A percentile compares a stretch with the other conserved stretches of the same genome.
Conservation (phyloP, 768 basidiomycete species). For the Inosperma sp. region DNA sequence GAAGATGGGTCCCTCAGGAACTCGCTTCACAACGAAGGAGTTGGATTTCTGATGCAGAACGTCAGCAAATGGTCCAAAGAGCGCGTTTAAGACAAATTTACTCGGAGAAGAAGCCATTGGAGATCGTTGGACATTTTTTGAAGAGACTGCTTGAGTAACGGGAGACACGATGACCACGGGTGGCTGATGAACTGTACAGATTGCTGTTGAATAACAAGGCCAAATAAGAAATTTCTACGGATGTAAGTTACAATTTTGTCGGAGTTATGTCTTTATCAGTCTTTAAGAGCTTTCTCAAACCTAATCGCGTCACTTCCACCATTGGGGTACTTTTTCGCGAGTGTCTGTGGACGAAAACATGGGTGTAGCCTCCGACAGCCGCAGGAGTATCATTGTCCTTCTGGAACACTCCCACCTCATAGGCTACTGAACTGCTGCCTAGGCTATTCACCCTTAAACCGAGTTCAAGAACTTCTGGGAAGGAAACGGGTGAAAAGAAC, state of each 20-base stretch:
- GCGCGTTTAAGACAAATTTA: conserved; percentile 38
- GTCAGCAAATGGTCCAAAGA: neutral
- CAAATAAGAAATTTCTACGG: conserved; percentile 23
- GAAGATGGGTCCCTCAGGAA: conserved; percentile 68
- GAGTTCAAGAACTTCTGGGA: conserved; percentile 66
- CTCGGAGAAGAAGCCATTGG: conserved; percentile 90
- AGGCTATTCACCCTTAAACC: conserved; percentile 64
- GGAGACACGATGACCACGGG: conserved; percentile 20
- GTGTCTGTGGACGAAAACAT: conserved; percentile 71
- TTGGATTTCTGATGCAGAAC: conserved; percentile 58
- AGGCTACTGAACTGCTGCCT: conserved; percentile 71
- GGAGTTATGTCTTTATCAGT: neutral
- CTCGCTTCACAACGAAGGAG: conserved; percentile 81
- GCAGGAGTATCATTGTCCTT: conserved; percentile 37
- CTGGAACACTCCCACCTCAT: conserved; percentile 75
- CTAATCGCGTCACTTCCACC: conserved; percentile 40
- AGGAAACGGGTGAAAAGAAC: conserved; percentile 72
- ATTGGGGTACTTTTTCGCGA: conserved; percentile 56
- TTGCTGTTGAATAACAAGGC: conserved; percentile 24
- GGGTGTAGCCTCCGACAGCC: conserved; percentile 63
- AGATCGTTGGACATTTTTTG: conserved; percentile 86
- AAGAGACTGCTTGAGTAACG: conserved; percentile 22
- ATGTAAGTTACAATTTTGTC: conserved; percentile 19
- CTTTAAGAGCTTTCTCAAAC: conserved; percentile 36
- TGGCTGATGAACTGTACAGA: conserved; percentile 43